Evolutionary conservation across 1,284 basidiomycete genomes (phyloP), one percentile per base, ranked within the genome.

Genomic region (Apiotrichum domesticum): DNA sequence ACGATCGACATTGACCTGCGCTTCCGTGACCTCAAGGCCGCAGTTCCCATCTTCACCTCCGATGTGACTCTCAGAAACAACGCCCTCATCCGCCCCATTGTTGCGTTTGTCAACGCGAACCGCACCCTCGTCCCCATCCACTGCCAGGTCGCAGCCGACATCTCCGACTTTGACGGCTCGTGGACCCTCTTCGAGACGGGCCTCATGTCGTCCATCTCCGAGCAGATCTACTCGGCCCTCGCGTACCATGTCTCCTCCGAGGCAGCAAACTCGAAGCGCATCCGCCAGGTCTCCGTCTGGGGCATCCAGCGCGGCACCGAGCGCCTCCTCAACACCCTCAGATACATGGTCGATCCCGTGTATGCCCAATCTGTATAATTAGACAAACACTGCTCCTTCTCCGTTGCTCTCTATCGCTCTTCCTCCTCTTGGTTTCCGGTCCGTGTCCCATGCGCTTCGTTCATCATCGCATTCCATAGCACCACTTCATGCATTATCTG

Each of bases 21-120:
- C 55, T 97, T 99, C 77, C 83, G 94, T 54, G 96, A 99, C 76
- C 77, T 98, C 74, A 98, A 98, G 77, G 95, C 95, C 35, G 89
- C 86, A 10, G 91, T 99, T 14, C 96, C 95, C 1, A 82, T 94
- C 45, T 96, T 92, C 77, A 86, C 89, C 35, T 82, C 80, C 46
- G 88, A 94, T 66, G 72, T 99, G 56, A 91, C 88, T 54, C 91
- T 97, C 70, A 87, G 88, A 60, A 95, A 95, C 69, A 91, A 88
- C 70, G 96, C 95, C n/a, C 80, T 98, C 35, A 88, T 97, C 44
- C 79, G 96, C 57, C 95, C 96, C 4, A 98, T 99, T 62, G 96
- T 98, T 5, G 94, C 93, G 0, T 99, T 99, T 72, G 96, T 99
- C 84, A 96, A 96, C 72, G 87, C 88, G 1, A 94, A 97, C 72